A percentile compares a stretch with the other conserved stretches of the same genome.
These are phyloP conservation scores for Senna siamea DNA, from an alignment of 306 rosid species.

Conservation along the genomic window DNA sequence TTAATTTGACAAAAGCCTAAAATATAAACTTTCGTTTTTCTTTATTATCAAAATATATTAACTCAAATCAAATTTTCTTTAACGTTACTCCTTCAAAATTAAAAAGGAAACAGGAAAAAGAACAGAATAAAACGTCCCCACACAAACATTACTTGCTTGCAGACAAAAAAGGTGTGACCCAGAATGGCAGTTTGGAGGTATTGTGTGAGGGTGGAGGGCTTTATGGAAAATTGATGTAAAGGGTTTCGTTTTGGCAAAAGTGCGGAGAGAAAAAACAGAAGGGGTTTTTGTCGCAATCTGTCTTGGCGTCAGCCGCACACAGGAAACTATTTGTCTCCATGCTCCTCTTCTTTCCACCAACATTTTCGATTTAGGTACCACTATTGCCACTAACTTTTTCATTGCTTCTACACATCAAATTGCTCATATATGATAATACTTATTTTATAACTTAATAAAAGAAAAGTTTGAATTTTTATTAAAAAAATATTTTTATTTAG, in stretches of 20 bases:
- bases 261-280: conserved; percentile 42
- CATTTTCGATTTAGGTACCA: conserved; percentile 21
- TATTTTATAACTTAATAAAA: too few relatives aligned
- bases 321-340: conserved; percentile 46
- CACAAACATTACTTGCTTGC: conserved; percentile 29
- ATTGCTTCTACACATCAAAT: conserved; percentile 43
- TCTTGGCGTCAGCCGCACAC: conserved; percentile 85
- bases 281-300: conserved; percentile 78
- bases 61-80: too few relatives aligned
- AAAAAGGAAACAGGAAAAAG: too few relatives aligned
- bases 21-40: too few relatives aligned
- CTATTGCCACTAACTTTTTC: conserved; percentile 23
- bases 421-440: too few relatives aligned
- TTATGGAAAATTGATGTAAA: conserved; percentile 22
- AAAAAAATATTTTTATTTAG: too few relatives aligned
- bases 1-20: too few relatives aligned
- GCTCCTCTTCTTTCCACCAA: neutral
- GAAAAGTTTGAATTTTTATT: too few relatives aligned
- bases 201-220: conserved; percentile 6
- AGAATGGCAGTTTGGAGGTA: conserved; percentile 42
- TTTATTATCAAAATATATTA: too few relatives aligned
- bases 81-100: too few relatives aligned
- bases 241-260: conserved; percentile 26
- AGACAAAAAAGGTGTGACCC: conserved; percentile 66
- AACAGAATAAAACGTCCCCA: conserved; percentile 33